phyloP scores from a whole-genome alignment of 768 basidiomycete genomes.

The Kwoniella shandongensis region DNA sequence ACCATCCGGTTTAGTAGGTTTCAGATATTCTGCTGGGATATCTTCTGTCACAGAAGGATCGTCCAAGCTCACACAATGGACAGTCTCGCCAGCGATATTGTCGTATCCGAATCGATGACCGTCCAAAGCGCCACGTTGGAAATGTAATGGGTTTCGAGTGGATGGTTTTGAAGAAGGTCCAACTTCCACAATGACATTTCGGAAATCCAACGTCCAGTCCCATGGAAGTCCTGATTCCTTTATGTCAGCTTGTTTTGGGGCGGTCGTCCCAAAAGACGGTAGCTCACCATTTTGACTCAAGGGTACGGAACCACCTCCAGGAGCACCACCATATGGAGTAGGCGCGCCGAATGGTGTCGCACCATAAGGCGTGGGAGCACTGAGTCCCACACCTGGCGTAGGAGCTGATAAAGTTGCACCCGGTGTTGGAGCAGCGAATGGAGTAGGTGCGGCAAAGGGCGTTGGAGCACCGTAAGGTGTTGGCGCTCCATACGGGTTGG shows the following conservation, averaged over 20 bases:
- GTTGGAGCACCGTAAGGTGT: conserved; percentile 50
- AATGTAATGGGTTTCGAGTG: conserved; percentile 42
- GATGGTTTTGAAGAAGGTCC: conserved; percentile 28
- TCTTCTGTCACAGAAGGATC: conserved; percentile 31
- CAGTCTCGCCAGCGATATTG: conserved; percentile 19
- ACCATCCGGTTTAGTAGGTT: conserved; percentile 39
- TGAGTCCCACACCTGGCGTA: conserved; percentile 50
- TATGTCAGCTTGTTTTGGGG: too few species aligned
- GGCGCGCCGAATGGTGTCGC: conserved; percentile 46
- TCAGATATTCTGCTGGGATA: conserved; percentile 44
- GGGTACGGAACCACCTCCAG: conserved; percentile 11
- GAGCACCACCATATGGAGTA: conserved; percentile 38
- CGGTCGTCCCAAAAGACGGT: neutral
- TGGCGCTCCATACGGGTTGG: conserved; percentile 54
- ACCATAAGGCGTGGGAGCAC: conserved; percentile 34
- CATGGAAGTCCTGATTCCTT: conserved; percentile 36
- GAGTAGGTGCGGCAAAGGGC: conserved; percentile 32
- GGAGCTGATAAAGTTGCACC: conserved; percentile 57
- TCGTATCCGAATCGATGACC: conserved; percentile 39
- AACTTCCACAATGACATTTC: conserved; percentile 47
- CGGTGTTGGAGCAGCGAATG: conserved; percentile 51
- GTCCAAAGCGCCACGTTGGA: conserved; percentile 42
- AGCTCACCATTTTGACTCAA: conserved; percentile 2
- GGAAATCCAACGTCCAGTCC: conserved; percentile 50
- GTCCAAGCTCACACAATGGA: conserved; percentile 28